These are phyloP conservation scores for Malania oleifera DNA, from an alignment of 164 flowering plant genomes.

Conservation along the genomic window DNA sequence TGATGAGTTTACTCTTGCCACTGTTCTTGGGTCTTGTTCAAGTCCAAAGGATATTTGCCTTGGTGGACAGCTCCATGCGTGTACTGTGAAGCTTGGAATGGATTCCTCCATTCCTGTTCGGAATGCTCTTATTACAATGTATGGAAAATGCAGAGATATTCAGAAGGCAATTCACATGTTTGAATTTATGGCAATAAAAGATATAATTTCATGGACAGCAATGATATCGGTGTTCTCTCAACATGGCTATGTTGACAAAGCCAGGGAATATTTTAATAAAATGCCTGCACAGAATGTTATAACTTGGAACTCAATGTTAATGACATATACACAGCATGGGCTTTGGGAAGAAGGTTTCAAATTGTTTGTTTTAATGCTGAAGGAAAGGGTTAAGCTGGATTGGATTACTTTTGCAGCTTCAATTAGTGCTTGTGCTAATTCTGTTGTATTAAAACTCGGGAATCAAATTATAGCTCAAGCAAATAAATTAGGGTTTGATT, in stretches of 20 bases:
- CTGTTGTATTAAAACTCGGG: conserved; percentile 31
- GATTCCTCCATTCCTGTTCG: conserved; percentile 31
- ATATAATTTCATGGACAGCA: conserved; percentile 42
- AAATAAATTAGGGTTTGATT: conserved; percentile 28
- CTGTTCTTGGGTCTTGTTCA: conserved; percentile 41
- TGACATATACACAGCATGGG: conserved; percentile 37
- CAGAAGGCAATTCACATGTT: conserved; percentile 27
- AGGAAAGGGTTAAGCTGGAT: conserved; percentile 29
- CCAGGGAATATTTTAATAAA: conserved; percentile 30
- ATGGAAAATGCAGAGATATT: conserved; percentile 25
- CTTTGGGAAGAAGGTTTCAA: conserved; percentile 39
- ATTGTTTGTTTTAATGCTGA: conserved; percentile 29
- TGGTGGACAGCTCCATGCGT: conserved; percentile 39
- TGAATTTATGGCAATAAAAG: conserved; percentile 28
- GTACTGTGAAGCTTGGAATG: conserved; percentile 34
- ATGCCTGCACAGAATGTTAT: conserved; percentile 41
- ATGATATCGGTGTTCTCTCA: conserved; percentile 34
- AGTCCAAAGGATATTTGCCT: conserved; percentile 21
- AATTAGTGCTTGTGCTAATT: conserved; percentile 38
- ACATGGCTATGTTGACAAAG: conserved; percentile 26
- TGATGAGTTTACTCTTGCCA: conserved; percentile 48
- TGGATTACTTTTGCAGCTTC: conserved; percentile 38
- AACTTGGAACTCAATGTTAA: conserved; percentile 49
- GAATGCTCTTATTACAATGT: conserved; percentile 43
- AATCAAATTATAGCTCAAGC: conserved; percentile 37